Percentiles rank a stretch among this genome's conserved stretches.
These are phyloP conservation scores for Phytophthora lateralis DNA, from an alignment of 352 stramenopile species.

Conservation along the genomic window DNA sequence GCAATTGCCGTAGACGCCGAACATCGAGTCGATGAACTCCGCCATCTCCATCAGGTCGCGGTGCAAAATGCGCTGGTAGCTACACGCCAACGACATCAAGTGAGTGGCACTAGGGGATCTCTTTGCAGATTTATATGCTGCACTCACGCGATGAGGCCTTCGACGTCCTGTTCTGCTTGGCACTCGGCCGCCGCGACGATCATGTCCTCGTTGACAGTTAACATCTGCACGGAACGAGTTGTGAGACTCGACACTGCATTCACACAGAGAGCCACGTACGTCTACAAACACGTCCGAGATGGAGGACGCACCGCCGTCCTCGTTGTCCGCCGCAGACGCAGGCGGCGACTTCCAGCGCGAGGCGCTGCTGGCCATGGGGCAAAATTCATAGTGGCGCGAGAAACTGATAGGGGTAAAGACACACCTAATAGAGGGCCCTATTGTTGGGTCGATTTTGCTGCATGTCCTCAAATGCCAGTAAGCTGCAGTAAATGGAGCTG, in stretches of 20 bases:
- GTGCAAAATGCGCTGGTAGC: slow-evolving; percentile 77
- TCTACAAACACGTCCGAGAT: slow-evolving; percentile 74
- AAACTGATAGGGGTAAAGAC: slow-evolving; percentile 6
- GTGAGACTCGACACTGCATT: neutral
- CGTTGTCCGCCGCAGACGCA: slow-evolving; percentile 21
- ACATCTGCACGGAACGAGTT: slow-evolving; percentile 48
- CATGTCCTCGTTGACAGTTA: slow-evolving; percentile 78
- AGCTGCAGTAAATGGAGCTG: neutral
- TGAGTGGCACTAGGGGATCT: neutral
- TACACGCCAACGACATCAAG: slow-evolving; percentile 23
- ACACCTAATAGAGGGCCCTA: slow-evolving; percentile 11
- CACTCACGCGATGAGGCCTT: slow-evolving; percentile 60
- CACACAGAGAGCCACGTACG: slow-evolving; percentile 31
- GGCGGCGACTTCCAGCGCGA: slow-evolving; percentile 22
- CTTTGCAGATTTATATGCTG: neutral
- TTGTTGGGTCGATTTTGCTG: neutral
- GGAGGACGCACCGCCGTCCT: slow-evolving; percentile 50
- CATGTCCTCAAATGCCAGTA: too few species aligned
- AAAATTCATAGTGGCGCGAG: slow-evolving; percentile 24
- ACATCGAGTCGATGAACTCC: slow-evolving; percentile 78
- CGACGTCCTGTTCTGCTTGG: slow-evolving; percentile 56
- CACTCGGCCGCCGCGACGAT: slow-evolving; percentile 62
- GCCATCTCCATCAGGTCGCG: slow-evolving; percentile 83
- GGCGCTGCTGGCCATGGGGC: slow-evolving; percentile 11
- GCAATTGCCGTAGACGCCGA: slow-evolving; percentile 69